Base-by-base conservation (phyloP, 805 yeast species). In the Hanseniaspora lindneri region DNA sequence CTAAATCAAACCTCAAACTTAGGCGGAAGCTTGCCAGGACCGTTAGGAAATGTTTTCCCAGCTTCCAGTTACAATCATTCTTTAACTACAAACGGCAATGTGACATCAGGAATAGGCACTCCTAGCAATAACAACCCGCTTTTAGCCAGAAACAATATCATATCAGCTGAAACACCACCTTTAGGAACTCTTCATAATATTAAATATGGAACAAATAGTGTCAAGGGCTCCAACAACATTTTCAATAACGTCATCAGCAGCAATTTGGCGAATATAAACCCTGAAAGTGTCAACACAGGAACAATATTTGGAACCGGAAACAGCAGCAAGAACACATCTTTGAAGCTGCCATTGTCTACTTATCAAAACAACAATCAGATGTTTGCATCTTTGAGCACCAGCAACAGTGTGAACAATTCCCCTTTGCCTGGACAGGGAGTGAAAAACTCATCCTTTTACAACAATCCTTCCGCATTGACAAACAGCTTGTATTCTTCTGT, bases 31-130 rank as follows among this genome's bases (percentile, higher is more conserved):
- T 17, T 46, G 21, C 49, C 49, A 19, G 49, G 49, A 7, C 49
- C 49, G 2, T 23, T 46, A 16, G 49, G 49, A 4, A 46, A 46
- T 25, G 49, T 46, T 11, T 46, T 46, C 27, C 49, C 49, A 4
- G 27, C 32, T 2, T 30, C 43, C 10, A 21, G 35, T 19, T 35
- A 17, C 23, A 33, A 33, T 16, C 20, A 20, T 33, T 33, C 37
- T 4, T 16, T 23, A 33, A 30, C 13, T 52, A 54, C 30, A 55
- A 50, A 41, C 51, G 47, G 29, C 54, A 42, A 28, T 44, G 46
- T 49, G 49, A n/a, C 52, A 36, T 24, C 10, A 36, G 21, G n/a
- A 13, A 37, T 47, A 41, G 47, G 49, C 19, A 33, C 35, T 2
- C 47, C 49, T 2, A 20, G 10, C 21, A 33, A 20, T 21, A 41